Percentiles rank a stretch among this genome's conserved stretches.
Evolutionary conservation across 2,329 filamentous ascomycete genomes (phyloP).

Genomic region (Beauveria rudraprayagi): DNA sequence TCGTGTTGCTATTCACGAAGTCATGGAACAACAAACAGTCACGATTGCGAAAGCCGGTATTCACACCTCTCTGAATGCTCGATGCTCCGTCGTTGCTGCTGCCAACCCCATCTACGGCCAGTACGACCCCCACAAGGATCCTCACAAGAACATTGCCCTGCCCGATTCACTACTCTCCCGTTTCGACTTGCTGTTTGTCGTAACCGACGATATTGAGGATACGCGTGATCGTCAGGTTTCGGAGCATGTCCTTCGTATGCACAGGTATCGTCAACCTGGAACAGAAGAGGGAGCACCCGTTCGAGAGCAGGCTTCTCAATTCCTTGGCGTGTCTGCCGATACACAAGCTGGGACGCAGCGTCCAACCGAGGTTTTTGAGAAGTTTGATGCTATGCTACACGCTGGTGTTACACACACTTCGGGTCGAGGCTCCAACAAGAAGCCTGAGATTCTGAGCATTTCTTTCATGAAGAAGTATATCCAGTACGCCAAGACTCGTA

Average conservation of each 20-base stretch:
- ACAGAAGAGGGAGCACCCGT: slow-evolving; percentile 92
- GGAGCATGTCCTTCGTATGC: slow-evolving; percentile 95
- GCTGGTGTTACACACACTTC: slow-evolving; percentile 74
- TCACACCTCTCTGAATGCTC: slow-evolving; percentile 91
- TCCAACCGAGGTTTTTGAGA: slow-evolving; percentile 87
- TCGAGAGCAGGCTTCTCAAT: slow-evolving; percentile 76
- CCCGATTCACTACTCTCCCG: slow-evolving; percentile 93
- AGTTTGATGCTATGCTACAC: slow-evolving; percentile 93
- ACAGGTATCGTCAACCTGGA: slow-evolving; percentile 85
- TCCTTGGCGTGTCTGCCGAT: slow-evolving; percentile 79
- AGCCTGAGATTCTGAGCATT: slow-evolving; percentile 84
- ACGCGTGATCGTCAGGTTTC: slow-evolving; percentile 83
- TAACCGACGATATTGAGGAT: slow-evolving; percentile 97
- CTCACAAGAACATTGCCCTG: slow-evolving; percentile 95
- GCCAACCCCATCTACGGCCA: slow-evolving; percentile 98
- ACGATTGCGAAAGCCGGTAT: slow-evolving; percentile 98
- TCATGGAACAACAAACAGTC: slow-evolving; percentile 99
- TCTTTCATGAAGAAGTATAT: slow-evolving; percentile 99
- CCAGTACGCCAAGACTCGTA: slow-evolving; percentile 87
- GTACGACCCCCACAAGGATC: slow-evolving; percentile 97
- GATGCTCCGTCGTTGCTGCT: slow-evolving; percentile 92
- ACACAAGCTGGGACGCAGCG: slow-evolving; percentile 63
- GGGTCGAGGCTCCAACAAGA: slow-evolving; percentile 65
- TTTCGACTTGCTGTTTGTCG: slow-evolving; percentile 96
- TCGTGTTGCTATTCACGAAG: slow-evolving; percentile 97